Conservation (phyloP, 495 filamentous ascomycete species). For the Neurospora sp. region DNA sequence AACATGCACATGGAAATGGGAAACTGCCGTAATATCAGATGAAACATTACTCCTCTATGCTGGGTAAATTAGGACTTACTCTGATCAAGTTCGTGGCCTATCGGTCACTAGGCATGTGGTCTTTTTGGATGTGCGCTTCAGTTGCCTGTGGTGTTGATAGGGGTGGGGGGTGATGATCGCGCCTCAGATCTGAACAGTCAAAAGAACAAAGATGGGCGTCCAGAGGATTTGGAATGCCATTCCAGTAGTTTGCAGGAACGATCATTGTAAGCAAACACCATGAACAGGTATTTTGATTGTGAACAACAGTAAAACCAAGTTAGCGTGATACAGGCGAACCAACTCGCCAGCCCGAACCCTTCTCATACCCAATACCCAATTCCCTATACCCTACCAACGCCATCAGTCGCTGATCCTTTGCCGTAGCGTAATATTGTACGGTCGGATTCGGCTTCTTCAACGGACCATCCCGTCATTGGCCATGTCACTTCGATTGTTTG, state of each 20-base stretch:
- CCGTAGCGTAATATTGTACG: neutral
- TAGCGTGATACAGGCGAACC: neutral
- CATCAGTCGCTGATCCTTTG: neutral
- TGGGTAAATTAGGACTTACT: neutral
- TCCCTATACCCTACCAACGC: neutral
- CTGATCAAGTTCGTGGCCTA: neutral
- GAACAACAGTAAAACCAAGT: neutral
- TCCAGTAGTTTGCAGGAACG: neutral
- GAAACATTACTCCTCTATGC: neutral
- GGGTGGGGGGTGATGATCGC: neutral
- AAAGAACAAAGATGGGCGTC: neutral
- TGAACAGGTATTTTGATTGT: neutral
- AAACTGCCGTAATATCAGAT: neutral
- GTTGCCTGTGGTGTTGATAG: neutral
- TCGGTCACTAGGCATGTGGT: neutral
- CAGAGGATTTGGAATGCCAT: no score
- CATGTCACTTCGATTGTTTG: neutral
- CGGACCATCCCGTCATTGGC: neutral
- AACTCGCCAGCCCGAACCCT: neutral
- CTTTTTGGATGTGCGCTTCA: neutral
- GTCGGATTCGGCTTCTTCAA: neutral
- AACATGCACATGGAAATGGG: neutral
- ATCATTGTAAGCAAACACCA: neutral
- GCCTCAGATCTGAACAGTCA: neutral
- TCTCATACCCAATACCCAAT: neutral